Base-by-base conservation (phyloP, 345 rosid genomes). In the Citrus inodora region DNA sequence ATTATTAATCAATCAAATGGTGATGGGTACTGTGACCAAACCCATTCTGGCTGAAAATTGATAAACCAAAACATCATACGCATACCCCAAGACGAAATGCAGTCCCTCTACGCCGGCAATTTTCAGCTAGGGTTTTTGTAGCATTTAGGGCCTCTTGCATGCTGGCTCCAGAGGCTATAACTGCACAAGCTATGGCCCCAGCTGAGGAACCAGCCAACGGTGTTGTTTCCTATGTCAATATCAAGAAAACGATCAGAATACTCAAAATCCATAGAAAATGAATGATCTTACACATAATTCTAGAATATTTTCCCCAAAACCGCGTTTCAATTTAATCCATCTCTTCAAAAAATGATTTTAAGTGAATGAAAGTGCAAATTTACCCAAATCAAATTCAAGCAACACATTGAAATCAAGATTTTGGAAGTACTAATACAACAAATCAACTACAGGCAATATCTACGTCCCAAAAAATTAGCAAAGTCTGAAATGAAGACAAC, bases 201-300 rank as follows among this genome's bases (percentile, higher is more conserved):
- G 98, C 99, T 58, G 99, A 95, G 55, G 98, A 85, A 77, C 99
- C 98, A 27, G 98, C 93, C 59, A 96, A 82, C 66, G 99, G 99
- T 69, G 98, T 92, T 13, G 92, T 94, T 51, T 96, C 97, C 98
- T 96, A 82, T 77, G 77, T 67, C 46, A 70, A 61, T 9, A 42
- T 63, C 19, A 53, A 35, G 71, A 11, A 53, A 66, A n/a, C n/a
- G 9, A 67, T 55, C 5, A 51, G 46, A 51, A 28, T 53, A 3
- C 16, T 32, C 33, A 21, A 64, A 5, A 17, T 65, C 59, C 2
- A 21, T 17, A 0, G 37, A 62, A 42, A 5, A 42, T 19, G 42
- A 63, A 75, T 19, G 37, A 42, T 40, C 17, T 46, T 32, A 32
- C 6, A 11, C 40, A 65, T 11, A 63, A 65, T 65, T 65, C n/a